phyloP scores from a whole-genome alignment of 2,329 filamentous ascomycete species.

The Fusarium sp. region DNA sequence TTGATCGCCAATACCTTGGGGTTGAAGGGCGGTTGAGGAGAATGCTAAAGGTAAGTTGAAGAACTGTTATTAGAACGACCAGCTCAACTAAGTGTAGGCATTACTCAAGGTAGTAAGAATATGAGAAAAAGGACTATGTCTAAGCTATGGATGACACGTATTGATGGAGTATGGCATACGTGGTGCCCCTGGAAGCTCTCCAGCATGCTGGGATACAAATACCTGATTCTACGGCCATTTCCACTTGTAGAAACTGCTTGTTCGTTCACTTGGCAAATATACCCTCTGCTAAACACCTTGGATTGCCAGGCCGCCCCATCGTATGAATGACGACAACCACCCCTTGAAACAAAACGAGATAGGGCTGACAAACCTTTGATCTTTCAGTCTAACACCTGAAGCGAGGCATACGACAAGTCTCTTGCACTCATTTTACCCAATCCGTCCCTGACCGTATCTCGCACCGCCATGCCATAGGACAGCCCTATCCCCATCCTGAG shows the following conservation, averaged over 20 bases:
- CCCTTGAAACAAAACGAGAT: background rate
- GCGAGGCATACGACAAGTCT: constrained; percentile 1
- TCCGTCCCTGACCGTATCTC: constrained; percentile 11
- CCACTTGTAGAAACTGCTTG: too few relatives aligned
- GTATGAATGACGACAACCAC: background rate
- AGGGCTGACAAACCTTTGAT: background rate
- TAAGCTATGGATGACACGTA: background rate
- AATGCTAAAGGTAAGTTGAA: background rate
- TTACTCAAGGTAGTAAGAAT: too few relatives aligned
- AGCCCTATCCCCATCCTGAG: background rate
- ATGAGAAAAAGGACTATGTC: background rate
- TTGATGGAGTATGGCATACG: background rate
- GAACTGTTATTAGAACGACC: background rate
- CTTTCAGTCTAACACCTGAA: background rate
- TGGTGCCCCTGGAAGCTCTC: background rate
- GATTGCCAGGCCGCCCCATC: background rate
- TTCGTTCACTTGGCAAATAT: background rate
- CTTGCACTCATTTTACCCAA: constrained; percentile 5
- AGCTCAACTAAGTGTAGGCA: too few relatives aligned
- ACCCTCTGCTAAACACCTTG: background rate
- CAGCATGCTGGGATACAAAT: background rate
- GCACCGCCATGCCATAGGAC: constrained; percentile 16
- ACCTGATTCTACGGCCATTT: background rate
- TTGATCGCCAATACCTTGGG: background rate
- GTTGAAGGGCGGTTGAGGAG: too few relatives aligned